Conservation (phyloP, 2,329 filamentous ascomycete genomes). For the Colletotrichum musae region DNA sequence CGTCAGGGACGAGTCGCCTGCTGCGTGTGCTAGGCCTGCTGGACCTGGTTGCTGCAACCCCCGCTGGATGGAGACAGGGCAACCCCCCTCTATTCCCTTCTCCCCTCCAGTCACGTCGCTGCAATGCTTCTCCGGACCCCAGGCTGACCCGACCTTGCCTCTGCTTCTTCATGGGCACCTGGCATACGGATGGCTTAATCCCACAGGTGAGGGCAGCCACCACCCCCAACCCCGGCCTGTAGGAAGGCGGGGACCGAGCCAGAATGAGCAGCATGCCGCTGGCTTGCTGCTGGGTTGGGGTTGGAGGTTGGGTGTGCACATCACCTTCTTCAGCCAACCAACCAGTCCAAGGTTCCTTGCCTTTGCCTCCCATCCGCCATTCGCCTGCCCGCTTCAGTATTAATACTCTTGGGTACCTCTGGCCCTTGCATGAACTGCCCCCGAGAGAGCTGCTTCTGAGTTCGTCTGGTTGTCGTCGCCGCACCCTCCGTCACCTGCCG, state of each 20-base stretch:
- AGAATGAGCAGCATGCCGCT: slow-evolving; percentile 30
- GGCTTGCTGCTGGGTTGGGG: neutral
- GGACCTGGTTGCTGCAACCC: slow-evolving; percentile 4
- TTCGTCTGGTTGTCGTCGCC: slow-evolving; percentile 34
- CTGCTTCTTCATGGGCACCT: slow-evolving; percentile 4
- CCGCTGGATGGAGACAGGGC: slow-evolving; percentile 23
- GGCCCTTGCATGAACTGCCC: slow-evolving; percentile 8
- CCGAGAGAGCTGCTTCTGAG: slow-evolving; percentile 11
- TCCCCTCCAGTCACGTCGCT: slow-evolving; percentile 35
- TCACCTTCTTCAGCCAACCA: neutral
- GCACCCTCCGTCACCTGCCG: slow-evolving; percentile 8
- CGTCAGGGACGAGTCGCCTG: slow-evolving; percentile 27
- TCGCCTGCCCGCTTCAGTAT: slow-evolving; percentile 7
- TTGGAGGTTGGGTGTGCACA: slow-evolving; percentile 28
- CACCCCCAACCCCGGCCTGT: slow-evolving; percentile 8
- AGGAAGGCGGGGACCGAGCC: slow-evolving; percentile 34
- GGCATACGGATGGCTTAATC: slow-evolving; percentile 25
- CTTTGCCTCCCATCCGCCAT: neutral
- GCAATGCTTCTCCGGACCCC: slow-evolving; percentile 39
- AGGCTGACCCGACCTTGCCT: slow-evolving; percentile 19
- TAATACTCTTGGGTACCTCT: slow-evolving; percentile 30
- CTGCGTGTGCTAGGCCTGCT: slow-evolving; percentile 4
- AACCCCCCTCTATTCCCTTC: neutral
- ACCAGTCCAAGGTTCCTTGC: slow-evolving; percentile 11
- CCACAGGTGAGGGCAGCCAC: slow-evolving; percentile 10